Percentiles rank a stretch among this genome's conserved stretches.
Evolutionary conservation across 371 early-diverging fungal species (phyloP).

Genomic region (Phascolomyces articulosus): DNA sequence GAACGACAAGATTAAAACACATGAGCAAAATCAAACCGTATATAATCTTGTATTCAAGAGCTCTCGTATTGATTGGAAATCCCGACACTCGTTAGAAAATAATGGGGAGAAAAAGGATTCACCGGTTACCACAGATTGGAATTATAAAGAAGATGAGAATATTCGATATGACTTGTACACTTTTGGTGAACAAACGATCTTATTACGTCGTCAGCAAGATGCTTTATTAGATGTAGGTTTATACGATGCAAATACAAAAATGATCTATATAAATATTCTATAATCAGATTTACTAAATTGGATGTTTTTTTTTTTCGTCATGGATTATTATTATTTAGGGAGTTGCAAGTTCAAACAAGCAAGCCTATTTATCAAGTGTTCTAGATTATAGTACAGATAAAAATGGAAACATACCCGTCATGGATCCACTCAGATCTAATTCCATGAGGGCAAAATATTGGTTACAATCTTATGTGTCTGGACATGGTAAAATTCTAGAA

Average conservation of each 20-base stretch:
- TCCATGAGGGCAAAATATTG: not conserved
- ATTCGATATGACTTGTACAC: not conserved
- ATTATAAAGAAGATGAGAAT: not conserved
- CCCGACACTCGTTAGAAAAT: not conserved
- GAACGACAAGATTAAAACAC: not conserved
- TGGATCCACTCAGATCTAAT: not conserved
- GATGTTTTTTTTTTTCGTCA: no score
- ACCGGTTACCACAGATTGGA: not conserved
- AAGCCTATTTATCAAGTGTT: not conserved
- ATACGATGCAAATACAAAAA: no score
- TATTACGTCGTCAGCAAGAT: not conserved
- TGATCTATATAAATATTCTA: no score
- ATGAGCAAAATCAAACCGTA: not conserved
- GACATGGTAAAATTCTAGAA: constrained; percentile 1
- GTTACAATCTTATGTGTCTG: not conserved
- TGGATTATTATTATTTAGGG: no score
- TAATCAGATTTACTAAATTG: no score
- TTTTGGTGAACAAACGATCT: not conserved
- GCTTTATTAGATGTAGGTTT: not conserved
- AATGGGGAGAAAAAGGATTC: not conserved
- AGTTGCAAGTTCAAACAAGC: not conserved
- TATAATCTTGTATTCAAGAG: not conserved
- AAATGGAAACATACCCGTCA: not conserved
- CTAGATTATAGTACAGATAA: not conserved
- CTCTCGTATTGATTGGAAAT: not conserved